A percentile compares a stretch with the other conserved stretches of the same genome.
phyloP scores from a whole-genome alignment of 2,329 filamentous ascomycete species.

The Exophiala oligosperma region DNA sequence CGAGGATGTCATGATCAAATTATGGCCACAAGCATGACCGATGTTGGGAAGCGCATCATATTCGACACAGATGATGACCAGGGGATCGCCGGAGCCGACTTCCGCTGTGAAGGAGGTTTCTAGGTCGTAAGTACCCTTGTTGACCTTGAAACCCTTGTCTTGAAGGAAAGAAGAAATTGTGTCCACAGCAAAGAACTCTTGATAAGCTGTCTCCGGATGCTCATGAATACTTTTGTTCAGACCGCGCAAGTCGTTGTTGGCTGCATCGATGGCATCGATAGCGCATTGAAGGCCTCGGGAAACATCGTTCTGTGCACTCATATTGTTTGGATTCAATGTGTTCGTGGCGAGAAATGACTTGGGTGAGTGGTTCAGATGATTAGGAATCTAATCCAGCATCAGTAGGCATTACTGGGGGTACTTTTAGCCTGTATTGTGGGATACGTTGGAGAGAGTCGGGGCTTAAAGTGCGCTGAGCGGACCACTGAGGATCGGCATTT shows the following conservation, averaged over 20 bases:
- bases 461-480: too few relatives aligned
- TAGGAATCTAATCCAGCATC: too few relatives aligned
- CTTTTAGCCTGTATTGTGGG: too few relatives aligned
- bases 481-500: too few relatives aligned
- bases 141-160: constrained; percentile 35
- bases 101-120: constrained; percentile 53
- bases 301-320: background rate
- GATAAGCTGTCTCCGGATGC: constrained; percentile 53
- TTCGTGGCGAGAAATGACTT: background rate
- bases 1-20: constrained; percentile 36
- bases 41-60: constrained; percentile 45
- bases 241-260: background rate
- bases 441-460: too few relatives aligned
- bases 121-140: constrained; percentile 51
- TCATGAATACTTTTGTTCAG: constrained; percentile 36
- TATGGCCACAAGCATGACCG: constrained; percentile 44
- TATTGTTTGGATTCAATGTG: background rate
- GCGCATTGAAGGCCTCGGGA: background rate
- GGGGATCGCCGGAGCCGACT: constrained; percentile 40
- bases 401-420: too few relatives aligned
- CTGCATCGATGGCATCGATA: background rate
- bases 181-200: constrained; percentile 48
- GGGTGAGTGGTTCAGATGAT: too few relatives aligned
- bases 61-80: constrained; percentile 41
- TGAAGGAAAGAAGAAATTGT: constrained; percentile 5